Evolutionary conservation across 306 rosid genomes (phyloP).

Genomic region (Ochetophila trinervis): DNA sequence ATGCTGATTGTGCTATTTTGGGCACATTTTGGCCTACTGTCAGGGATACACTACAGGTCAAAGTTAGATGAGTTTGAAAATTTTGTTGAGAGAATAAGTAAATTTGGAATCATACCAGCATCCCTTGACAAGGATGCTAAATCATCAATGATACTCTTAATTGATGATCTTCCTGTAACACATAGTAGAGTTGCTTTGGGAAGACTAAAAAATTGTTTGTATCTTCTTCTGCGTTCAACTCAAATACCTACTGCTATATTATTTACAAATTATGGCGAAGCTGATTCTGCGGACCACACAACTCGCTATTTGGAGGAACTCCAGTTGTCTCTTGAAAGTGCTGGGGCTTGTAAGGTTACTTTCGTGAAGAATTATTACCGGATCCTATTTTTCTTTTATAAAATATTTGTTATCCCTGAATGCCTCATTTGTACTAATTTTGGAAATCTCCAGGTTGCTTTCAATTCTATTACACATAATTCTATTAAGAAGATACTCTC

Average conservation of each 20-base stretch:
- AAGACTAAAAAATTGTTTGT: slow-evolving; percentile 66
- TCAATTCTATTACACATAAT: slow-evolving; percentile 80
- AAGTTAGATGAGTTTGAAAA: slow-evolving; percentile 88
- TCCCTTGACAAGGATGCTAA: slow-evolving; percentile 50
- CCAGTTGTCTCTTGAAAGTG: slow-evolving; percentile 59
- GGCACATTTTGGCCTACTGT: slow-evolving; percentile 23
- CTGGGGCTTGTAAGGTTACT: slow-evolving; percentile 99
- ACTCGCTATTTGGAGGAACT: slow-evolving; percentile 55
- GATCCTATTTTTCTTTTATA: background rate
- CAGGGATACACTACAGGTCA: slow-evolving; percentile 71
- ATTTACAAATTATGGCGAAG: slow-evolving; percentile 62
- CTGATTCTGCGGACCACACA: slow-evolving; percentile 64
- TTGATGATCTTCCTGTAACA: slow-evolving; percentile 82
- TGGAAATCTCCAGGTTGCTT: slow-evolving; percentile 62
- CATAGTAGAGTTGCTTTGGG: slow-evolving; percentile 61
- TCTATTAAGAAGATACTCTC: slow-evolving; percentile 65
- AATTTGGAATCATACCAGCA: slow-evolving; percentile 66
- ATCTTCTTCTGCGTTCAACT: slow-evolving; percentile 59
- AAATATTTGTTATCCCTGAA: background rate
- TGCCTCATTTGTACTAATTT: slow-evolving; percentile 22
- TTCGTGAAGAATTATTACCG: slow-evolving; percentile 23
- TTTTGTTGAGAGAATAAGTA: slow-evolving; percentile 76
- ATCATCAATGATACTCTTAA: slow-evolving; percentile 58
- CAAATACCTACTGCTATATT: slow-evolving; percentile 78
- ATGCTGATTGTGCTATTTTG: slow-evolving; percentile 12